Base-by-base conservation (phyloP, 1,284 basidiomycete species). In the Marasmius oreades region DNA sequence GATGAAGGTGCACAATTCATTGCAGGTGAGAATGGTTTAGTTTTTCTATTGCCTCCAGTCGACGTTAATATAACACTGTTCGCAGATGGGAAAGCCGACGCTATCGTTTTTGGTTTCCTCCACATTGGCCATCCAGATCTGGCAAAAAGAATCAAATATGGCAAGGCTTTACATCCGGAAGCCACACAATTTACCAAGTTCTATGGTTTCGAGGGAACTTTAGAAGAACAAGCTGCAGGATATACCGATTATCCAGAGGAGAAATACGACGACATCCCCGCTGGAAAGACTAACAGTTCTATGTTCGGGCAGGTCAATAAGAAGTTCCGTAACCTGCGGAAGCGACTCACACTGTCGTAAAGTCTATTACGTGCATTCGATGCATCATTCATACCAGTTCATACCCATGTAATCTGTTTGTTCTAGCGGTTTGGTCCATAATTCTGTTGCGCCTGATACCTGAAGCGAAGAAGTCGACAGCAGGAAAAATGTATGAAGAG, bases 401-500 rank as follows among this genome's bases (percentile, higher is more conserved):
- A n/a, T n/a, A n/a, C n/a, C n/a, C n/a, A n/a, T n/a, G n/a, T n/a
- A n/a, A n/a, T n/a, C n/a, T n/a, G n/a, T n/a, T n/a, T n/a, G n/a
- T n/a, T n/a, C n/a, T n/a, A n/a, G n/a, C n/a, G n/a, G n/a, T n/a
- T n/a, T n/a, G n/a, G n/a, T n/a, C n/a, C n/a, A n/a, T n/a, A n/a
- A n/a, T n/a, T n/a, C 28, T 10, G 4, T 31, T 31, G 28, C 28
- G 10, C 28, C 28, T 31, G 28, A 10, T 5, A 31, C 10, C 28
- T 31, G 28, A 10, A 31, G 28, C 28, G 5, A 31, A 31, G 28
- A 31, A 31, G 64, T 72, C 11, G 56, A 53, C 11, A 72, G 59
- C 2, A 76, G 75, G 73, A 76, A 72, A 58, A 73, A 70, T 46
- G 66, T 74, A 77, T 55, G 59, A 59, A 3, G 66, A 64, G 23